Evolutionary conservation across 176 grass and related monocot species (phyloP), one percentile per base, ranked within the genome.

Genomic region (Eragrostis nindensis): DNA sequence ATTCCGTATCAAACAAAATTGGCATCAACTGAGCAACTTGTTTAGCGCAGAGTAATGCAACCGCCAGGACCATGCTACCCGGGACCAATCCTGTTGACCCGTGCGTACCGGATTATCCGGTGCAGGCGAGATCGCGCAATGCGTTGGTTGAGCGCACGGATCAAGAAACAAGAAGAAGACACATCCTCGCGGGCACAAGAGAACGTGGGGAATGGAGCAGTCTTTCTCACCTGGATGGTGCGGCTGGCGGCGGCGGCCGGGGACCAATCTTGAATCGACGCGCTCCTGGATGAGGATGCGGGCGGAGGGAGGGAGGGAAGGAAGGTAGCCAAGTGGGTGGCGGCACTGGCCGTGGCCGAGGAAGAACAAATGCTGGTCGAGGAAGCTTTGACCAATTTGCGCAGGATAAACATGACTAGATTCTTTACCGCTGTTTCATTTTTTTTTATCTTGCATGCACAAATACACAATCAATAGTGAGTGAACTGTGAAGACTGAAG

Each of bases 361-460:
- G 53, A 77, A 77, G 75, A 77, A 63, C 41, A n/a, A 9, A 64
- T 61, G 39, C 70, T 40, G 50, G n/a, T n/a, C n/a, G n/a, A n/a
- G n/a, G 32, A 1, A 36, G 32, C 32, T 36, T 36, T 36, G 32
- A 36, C 32, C 32, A 36, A 36, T 36, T 36, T 36, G 32, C 32
- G 32, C 1, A 36, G 0, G 5, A 29, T 17, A 32, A 52, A 6
- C 15, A 3, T 9, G 11, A 70, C 3, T 17, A 19, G 42, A 75
- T 75, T n/a, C 52, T n/a, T 55, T 9, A 18, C 5, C 52, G 1
- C 9, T 21, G 52, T 55, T 55, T 19, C 18, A n/a, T 55, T 55
- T 55, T 55, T 55, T 8, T 21, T 21, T 21, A 55, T n/a, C 5
- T 55, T n/a, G 19, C 18, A 55, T 55, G 21, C 19, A 55, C 21